phyloP scores from a whole-genome alignment of 176 grass and related monocot genomes.

The Carex cristatella region DNA sequence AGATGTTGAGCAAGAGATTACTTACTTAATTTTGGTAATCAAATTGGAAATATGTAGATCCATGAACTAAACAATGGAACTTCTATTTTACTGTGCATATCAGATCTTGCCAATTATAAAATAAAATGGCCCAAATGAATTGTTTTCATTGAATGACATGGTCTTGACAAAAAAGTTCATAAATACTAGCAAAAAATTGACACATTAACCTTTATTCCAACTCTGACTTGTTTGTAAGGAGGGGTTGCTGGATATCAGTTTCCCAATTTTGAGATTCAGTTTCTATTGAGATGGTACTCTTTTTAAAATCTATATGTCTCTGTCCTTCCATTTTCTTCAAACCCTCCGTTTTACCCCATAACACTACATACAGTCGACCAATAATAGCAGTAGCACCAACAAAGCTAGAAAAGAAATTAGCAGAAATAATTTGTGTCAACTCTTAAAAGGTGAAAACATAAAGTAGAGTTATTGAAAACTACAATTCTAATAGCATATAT shows the following conservation, averaged over 20 bases:
- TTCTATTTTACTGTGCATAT: no score
- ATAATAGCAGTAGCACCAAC: slow-evolving; percentile 26
- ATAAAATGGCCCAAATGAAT: neutral
- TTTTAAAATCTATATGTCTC: neutral
- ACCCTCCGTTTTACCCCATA: slow-evolving; percentile 37
- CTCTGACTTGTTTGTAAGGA: slow-evolving; percentile 16
- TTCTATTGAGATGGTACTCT: neutral
- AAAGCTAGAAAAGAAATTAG: slow-evolving; percentile 20
- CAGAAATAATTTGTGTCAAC: neutral
- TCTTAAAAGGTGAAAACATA: neutral
- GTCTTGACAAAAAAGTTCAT: neutral
- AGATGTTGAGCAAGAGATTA: no score
- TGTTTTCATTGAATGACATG: neutral
- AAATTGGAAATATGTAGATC: no score
- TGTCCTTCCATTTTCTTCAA: neutral
- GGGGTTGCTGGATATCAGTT: slow-evolving; percentile 16
- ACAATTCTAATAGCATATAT: neutral
- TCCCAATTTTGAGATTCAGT: neutral
- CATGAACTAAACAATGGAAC: no score
- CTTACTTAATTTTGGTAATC: no score
- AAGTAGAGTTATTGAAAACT: neutral
- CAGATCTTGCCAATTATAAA: neutral
- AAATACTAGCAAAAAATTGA: neutral
- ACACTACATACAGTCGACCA: slow-evolving; percentile 25
- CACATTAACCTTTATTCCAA: neutral